Conservation (phyloP, 768 basidiomycete genomes). For the Trametes gibbosa region DNA sequence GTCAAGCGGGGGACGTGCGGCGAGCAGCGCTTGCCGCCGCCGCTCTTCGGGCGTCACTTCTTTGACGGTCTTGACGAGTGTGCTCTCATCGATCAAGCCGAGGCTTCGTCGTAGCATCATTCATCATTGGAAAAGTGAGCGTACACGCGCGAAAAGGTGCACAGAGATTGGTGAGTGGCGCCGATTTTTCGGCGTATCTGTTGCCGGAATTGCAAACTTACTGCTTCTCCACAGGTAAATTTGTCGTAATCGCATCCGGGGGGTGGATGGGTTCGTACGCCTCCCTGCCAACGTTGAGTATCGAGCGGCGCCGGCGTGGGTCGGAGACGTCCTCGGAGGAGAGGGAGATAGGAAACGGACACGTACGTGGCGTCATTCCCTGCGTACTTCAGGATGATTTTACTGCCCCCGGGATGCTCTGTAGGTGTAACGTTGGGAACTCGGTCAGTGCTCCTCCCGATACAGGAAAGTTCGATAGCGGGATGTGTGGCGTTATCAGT, state of each 20-base stretch:
- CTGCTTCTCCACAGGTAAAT: constrained; percentile 81
- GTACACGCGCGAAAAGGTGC: too few species aligned
- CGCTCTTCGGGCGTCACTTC: constrained; percentile 70
- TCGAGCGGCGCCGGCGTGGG: neutral
- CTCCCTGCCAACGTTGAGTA: constrained; percentile 20
- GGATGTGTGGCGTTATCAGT: too few species aligned
- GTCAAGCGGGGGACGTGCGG: constrained; percentile 65
- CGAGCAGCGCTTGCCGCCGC: constrained; percentile 58
- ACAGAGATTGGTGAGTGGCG: neutral
- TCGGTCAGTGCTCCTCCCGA: neutral
- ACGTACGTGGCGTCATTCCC: constrained; percentile 49
- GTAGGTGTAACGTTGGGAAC: neutral
- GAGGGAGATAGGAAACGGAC: neutral
- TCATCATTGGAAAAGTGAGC: neutral
- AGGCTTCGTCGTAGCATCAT: constrained; percentile 35
- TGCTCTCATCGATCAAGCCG: constrained; percentile 68
- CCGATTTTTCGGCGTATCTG: neutral
- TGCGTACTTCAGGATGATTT: constrained; percentile 53
- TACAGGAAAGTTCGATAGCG: neutral
- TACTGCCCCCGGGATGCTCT: constrained; percentile 27
- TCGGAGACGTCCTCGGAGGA: neutral
- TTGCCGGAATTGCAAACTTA: neutral
- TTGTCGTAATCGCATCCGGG: constrained; percentile 73
- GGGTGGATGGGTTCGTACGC: constrained; percentile 93
- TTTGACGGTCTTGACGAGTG: constrained; percentile 58